Evolutionary conservation across 139 green algal species (phyloP), one percentile per base, ranked within the genome.

Genomic region (Haematococcus lacustris): DNA sequence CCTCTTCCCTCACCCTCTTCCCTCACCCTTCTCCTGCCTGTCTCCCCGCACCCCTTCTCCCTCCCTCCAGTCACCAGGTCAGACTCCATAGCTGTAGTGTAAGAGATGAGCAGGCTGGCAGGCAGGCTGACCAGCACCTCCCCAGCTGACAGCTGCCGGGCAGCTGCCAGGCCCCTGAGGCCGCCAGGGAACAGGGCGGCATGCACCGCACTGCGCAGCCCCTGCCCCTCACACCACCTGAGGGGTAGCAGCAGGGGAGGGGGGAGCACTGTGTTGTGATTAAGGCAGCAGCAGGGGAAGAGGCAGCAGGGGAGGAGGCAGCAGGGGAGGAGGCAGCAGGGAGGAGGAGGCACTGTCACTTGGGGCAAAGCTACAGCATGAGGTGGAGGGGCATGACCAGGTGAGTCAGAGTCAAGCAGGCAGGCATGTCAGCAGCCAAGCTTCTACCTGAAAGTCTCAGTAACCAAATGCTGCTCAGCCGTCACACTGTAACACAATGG

Each of bases 131-230:
- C 66, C 28, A 80, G 68, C 1, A 51, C 38, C 1, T 76, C 64
- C 1, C 87, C 87, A 2, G 86, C 74, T 1, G 41, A 26, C 4
- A 91, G 28, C 5, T 79, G 70, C 1, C 51, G 30, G 35, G 57
- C 34, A 37, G 86, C 82, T 9, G 72, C 66, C 43, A 82, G 79
- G 21, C 86, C 86, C 2, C 86, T 76, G 40, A 91, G 67, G 28
- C 51, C 47, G n/a, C 37, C 66, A 0, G 43, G 35, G 26, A 70
- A 80, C 30, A 73, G 66, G 0, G 77, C 74, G 0, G 83, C 47
- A 0, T 40, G 43, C n/a, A 83, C 76, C 3, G 26, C 68, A 0
- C 38, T 37, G 7, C 25, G 25, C 17, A 80, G 3, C 5, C 70
- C 76, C 4, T 70, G 23, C 4, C 39, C 38, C 34, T 39, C 32